Evolutionary conservation across 441 rosid genomes (phyloP).

Genomic region (Pelargonium fulgidum): DNA sequence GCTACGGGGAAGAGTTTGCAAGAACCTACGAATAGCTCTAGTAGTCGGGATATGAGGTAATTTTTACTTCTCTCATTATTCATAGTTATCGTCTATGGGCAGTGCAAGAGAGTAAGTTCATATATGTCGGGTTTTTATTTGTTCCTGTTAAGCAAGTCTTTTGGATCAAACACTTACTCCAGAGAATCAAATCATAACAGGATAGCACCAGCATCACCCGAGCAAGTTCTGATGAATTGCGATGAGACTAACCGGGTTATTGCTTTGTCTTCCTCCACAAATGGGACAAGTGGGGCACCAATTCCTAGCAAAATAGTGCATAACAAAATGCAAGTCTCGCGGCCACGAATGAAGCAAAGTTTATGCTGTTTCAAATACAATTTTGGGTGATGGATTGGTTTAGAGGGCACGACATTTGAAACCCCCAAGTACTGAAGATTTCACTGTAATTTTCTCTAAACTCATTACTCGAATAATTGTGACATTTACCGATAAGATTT

Average conservation of each 20-base stretch:
- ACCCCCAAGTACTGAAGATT: no score
- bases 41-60: conserved; percentile 37
- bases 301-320: conserved; percentile 17
- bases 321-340: conserved; percentile 18
- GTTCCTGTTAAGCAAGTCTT: conserved; percentile 32
- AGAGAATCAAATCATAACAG: conserved; percentile 55
- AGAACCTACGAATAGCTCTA: conserved; percentile 32
- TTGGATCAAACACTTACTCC: conserved; percentile 39
- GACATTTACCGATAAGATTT: no score
- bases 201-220: conserved; percentile 55
- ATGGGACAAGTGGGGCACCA: conserved; percentile 22
- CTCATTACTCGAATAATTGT: no score
- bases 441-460: no score
- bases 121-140: neutral
- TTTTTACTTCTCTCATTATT: neutral
- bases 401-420: neutral
- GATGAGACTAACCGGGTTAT: conserved; percentile 24
- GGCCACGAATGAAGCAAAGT: neutral
- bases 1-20: conserved; percentile 32
- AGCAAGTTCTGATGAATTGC: conserved; percentile 25
- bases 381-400: neutral
- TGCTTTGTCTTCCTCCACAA: conserved; percentile 20
- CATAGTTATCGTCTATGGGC: no score
- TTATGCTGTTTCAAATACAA: neutral
- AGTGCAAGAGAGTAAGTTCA: no score